phyloP scores from a whole-genome alignment of 305 asterid species.

The Plantago lanceolata region DNA sequence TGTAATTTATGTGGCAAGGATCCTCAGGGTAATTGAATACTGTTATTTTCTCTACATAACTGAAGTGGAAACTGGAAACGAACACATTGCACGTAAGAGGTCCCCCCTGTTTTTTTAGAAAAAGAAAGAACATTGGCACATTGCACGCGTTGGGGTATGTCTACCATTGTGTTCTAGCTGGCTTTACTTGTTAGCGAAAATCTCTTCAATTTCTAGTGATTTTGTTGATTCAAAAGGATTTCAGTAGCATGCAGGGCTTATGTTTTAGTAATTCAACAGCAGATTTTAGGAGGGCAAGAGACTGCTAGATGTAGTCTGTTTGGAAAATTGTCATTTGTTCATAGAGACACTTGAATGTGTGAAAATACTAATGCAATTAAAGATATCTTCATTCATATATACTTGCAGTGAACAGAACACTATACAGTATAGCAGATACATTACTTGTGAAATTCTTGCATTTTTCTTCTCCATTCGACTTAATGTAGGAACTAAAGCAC shows the following conservation, averaged over 20 bases:
- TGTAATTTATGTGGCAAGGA: too few relatives aligned
- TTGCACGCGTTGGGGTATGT: too few relatives aligned
- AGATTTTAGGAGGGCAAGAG: conserved; percentile 53
- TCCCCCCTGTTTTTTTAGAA: too few relatives aligned
- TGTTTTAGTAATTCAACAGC: conserved; percentile 69
- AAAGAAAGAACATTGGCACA: too few relatives aligned
- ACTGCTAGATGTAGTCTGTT: conserved; percentile 5
- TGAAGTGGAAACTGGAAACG: too few relatives aligned
- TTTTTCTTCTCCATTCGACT: not conserved
- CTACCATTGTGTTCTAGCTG: too few relatives aligned
- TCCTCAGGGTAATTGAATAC: too few relatives aligned
- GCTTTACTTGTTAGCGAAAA: too few relatives aligned
- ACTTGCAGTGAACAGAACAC: not conserved
- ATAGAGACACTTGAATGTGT: not conserved
- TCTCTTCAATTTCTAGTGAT: too few relatives aligned
- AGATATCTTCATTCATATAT: not conserved
- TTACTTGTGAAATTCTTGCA: not conserved
- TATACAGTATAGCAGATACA: not conserved
- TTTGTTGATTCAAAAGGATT: conserved; percentile 39
- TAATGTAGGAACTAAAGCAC: conserved; percentile 7
- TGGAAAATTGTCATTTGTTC: not conserved
- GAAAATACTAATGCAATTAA: not conserved
- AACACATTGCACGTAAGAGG: too few relatives aligned
- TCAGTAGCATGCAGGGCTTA: conserved; percentile 45
- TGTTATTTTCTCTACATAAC: too few relatives aligned